Percentiles rank a stretch among this genome's conserved stretches.
Evolutionary conservation across 1,284 basidiomycete genomes (phyloP).

Genomic region (Fomes fomentarius): DNA sequence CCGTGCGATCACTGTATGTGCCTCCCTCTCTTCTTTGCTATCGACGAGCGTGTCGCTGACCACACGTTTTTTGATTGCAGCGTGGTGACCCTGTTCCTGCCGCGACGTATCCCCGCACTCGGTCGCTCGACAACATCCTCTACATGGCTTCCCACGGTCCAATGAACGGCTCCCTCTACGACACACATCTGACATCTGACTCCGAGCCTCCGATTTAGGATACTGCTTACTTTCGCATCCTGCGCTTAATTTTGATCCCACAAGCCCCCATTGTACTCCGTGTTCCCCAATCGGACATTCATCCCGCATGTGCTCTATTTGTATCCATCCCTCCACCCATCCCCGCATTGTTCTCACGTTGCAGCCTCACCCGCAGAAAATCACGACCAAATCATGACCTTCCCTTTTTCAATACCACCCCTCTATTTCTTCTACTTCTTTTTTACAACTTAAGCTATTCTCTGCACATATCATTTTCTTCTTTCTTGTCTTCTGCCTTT

Average conservation of each 20-base stretch:
- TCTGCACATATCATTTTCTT: constrained; percentile 18
- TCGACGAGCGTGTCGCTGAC: constrained; percentile 13
- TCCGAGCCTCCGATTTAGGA: constrained; percentile 1
- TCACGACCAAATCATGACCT: constrained; percentile 28
- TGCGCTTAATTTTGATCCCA: constrained; percentile 15
- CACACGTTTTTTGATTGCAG: constrained; percentile 6
- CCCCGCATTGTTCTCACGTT: constrained; percentile 6
- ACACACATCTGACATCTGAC: constrained; percentile 9
- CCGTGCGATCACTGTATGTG: constrained; percentile 30
- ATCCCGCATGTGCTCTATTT: constrained; percentile 20
- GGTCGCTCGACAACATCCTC: constrained; percentile 23
- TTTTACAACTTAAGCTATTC: constrained; percentile 22
- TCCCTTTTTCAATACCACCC: constrained; percentile 11
- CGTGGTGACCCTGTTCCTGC: constrained; percentile 24
- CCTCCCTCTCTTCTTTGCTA: background rate
- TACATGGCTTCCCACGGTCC: constrained; percentile 25
- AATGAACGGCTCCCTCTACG: constrained; percentile 18
- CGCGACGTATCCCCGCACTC: constrained; percentile 23
- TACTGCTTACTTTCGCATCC: constrained; percentile 1
- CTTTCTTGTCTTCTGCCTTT: background rate
- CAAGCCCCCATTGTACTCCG: constrained; percentile 19
- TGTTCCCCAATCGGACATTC: constrained; percentile 19
- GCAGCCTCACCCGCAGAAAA: constrained; percentile 10
- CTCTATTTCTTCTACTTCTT: background rate
- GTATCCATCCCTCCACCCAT: constrained; percentile 12